Percentiles rank a stretch among this genome's conserved stretches.
Evolutionary conservation across 495 filamentous ascomycete genomes (phyloP).

Genomic region (Penicillium herquei): DNA sequence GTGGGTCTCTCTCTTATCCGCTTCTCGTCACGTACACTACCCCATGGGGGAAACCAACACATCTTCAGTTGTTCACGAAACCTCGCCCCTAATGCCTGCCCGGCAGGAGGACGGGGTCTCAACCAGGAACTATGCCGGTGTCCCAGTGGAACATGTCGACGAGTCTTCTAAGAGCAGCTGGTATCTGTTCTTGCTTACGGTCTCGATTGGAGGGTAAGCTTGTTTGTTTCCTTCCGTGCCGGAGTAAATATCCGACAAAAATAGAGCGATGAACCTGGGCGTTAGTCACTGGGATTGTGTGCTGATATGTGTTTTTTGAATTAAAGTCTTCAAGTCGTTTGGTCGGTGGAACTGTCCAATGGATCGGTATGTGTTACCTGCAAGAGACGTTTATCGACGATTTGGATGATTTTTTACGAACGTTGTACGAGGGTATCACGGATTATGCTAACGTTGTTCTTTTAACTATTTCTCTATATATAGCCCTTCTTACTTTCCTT

Average conservation of each 20-base stretch:
- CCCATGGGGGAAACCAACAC: conserved; percentile 8
- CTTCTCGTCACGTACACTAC: conserved; percentile 2
- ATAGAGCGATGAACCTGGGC: too few relatives aligned
- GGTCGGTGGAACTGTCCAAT: conserved; percentile 87
- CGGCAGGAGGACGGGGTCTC: not conserved
- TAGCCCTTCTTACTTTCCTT: conserved; percentile 69
- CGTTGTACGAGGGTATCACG: too few relatives aligned
- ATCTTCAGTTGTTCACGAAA: conserved; percentile 20
- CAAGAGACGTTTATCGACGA: too few relatives aligned
- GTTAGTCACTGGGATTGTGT: too few relatives aligned
- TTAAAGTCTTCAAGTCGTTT: conserved; percentile 79
- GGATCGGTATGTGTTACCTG: conserved; percentile 58
- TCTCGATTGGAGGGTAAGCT: conserved; percentile 73
- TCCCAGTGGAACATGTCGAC: conserved; percentile 10
- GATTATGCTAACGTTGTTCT: too few relatives aligned
- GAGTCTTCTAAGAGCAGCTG: conserved; percentile 68
- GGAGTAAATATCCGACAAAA: too few relatives aligned
- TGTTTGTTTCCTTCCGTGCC: not conserved
- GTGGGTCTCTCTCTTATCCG: conserved; percentile 7
- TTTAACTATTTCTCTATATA: not conserved
- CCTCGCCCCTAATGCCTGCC: conserved; percentile 38
- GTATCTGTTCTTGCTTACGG: conserved; percentile 80
- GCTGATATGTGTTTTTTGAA: too few relatives aligned
- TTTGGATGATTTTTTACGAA: not conserved
- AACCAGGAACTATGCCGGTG: too few relatives aligned